Conservation (phyloP, 179 eudicot species). For the Beta macrorhiza region DNA sequence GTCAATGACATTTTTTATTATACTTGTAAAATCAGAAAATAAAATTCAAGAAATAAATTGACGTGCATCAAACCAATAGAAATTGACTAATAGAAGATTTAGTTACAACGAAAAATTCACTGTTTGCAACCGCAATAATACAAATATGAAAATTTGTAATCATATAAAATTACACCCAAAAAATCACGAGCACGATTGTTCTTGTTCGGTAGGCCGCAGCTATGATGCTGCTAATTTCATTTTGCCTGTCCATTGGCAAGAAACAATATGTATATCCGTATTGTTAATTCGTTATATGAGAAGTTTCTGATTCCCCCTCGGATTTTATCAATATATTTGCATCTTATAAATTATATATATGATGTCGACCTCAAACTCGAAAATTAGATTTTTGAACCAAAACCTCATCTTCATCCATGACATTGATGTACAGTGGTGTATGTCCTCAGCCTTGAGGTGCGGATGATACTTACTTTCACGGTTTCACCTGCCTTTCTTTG, state of each 20-base stretch:
- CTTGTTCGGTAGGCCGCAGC: background rate
- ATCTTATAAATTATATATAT: conserved; percentile 12
- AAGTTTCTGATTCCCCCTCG: conserved; percentile 8
- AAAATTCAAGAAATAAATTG: background rate
- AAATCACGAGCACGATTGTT: background rate
- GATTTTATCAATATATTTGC: background rate
- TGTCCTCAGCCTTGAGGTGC: background rate
- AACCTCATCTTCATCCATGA: conserved; percentile 5
- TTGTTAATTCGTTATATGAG: background rate
- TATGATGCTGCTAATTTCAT: background rate
- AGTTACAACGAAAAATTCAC: background rate
- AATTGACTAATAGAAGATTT: background rate
- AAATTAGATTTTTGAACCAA: background rate
- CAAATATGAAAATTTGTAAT: conserved; percentile 11
- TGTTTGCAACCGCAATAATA: background rate
- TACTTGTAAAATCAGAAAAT: background rate
- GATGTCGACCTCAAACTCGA: background rate
- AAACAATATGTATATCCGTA: conserved; percentile 1
- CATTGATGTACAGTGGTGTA: conserved; percentile 1
- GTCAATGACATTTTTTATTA: too few species aligned
- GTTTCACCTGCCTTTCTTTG: conserved; percentile 51
- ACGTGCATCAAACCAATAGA: background rate
- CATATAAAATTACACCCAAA: conserved; percentile 20
- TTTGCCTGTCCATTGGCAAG: background rate
- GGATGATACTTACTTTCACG: conserved; percentile 17